These are phyloP conservation scores for Calonectria ilicicola DNA, from an alignment of 2,329 filamentous ascomycete species.

Conservation along the genomic window DNA sequence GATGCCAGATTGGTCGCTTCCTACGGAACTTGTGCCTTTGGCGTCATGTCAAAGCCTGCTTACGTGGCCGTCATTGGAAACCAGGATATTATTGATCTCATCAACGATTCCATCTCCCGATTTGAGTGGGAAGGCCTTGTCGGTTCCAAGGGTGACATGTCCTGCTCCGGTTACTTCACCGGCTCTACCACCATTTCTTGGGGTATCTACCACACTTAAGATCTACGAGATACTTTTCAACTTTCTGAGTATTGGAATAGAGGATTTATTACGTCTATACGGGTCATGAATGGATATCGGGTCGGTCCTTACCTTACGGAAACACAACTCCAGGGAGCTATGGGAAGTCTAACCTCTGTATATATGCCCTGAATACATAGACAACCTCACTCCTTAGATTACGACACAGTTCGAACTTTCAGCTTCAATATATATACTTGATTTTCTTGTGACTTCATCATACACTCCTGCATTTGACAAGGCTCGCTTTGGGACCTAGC, in stretches of 20 bases:
- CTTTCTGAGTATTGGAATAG: not conserved
- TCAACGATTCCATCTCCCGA: not conserved
- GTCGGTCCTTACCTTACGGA: not conserved
- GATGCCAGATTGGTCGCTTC: not conserved
- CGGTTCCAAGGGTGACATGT: not conserved
- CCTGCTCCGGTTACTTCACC: not conserved
- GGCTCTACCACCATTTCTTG: not conserved
- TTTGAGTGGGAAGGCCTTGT: not conserved
- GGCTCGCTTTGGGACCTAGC: too few species aligned
- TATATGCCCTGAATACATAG: not conserved
- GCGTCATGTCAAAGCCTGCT: not conserved
- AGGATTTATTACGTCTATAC: not conserved
- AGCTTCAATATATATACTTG: not conserved
- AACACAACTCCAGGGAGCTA: not conserved
- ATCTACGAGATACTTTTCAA: not conserved
- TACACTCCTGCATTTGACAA: too few species aligned
- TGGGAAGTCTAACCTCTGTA: not conserved
- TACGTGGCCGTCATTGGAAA: not conserved
- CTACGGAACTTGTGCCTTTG: not conserved
- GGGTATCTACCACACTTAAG: not conserved
- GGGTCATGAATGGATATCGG: not conserved
- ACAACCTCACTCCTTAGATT: not conserved
- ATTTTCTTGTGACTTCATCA: too few species aligned
- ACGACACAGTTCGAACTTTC: not conserved
- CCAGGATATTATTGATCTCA: not conserved